Evolutionary conservation across 163 green algal genomes (phyloP).

Genomic region (Picocystis sp.): DNA sequence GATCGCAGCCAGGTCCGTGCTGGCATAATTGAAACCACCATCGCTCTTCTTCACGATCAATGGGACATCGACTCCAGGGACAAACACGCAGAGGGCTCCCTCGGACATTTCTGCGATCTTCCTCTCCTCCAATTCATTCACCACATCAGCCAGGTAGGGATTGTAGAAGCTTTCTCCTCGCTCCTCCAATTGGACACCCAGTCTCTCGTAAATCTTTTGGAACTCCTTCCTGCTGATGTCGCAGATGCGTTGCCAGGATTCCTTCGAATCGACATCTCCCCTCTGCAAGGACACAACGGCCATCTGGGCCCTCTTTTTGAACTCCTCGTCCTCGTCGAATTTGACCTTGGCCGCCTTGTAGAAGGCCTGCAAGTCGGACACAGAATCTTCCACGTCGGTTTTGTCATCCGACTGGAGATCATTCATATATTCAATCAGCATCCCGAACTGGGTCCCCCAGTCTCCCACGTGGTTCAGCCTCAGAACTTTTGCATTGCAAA

Average conservation of each 20-base stretch:
- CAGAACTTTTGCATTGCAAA: constrained; percentile 63
- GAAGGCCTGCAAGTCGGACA: constrained; percentile 57
- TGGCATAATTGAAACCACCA: constrained; percentile 89
- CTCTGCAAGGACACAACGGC: constrained; percentile 54
- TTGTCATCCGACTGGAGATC: constrained; percentile 44
- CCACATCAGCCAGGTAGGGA: constrained; percentile 14
- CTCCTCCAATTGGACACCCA: constrained; percentile 55
- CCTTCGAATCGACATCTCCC: constrained; percentile 45
- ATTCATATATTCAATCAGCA: constrained; percentile 91
- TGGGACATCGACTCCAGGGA: constrained; percentile 37
- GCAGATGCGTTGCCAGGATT: constrained; percentile 36
- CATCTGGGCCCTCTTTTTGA: constrained; percentile 73
- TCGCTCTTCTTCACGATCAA: constrained; percentile 95
- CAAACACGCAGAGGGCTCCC: constrained; percentile 41
- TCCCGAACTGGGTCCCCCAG: constrained; percentile 99
- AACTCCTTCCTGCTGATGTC: constrained; percentile 56
- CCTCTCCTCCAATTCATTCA: constrained; percentile 62
- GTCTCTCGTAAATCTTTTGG: constrained; percentile 60
- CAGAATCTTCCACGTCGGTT: constrained; percentile 30
- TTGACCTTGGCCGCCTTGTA: constrained; percentile 79
- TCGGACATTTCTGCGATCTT: constrained; percentile 64
- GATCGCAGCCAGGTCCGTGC: constrained; percentile 30
- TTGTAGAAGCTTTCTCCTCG: constrained; percentile 14
- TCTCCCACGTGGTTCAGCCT: constrained; percentile 95
- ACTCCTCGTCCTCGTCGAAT: constrained; percentile 90